A percentile compares a stretch with the other conserved stretches of the same genome.
These are phyloP conservation scores for Trifolium fragiferum DNA, from an alignment of 306 rosid species.

Conservation along the genomic window DNA sequence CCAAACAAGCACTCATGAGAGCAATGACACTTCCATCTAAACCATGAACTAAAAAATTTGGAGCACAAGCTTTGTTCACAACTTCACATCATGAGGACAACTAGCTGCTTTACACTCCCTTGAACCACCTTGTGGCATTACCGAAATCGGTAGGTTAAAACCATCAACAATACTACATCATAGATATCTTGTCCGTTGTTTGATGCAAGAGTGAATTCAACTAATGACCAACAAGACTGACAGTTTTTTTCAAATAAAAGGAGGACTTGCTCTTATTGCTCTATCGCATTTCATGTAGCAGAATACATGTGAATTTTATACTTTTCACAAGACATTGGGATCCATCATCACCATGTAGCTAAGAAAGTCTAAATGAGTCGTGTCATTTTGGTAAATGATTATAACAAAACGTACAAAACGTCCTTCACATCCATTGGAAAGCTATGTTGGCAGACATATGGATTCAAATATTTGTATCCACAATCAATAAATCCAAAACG, in stretches of 20 bases:
- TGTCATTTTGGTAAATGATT: too few relatives aligned
- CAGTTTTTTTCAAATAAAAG: too few relatives aligned
- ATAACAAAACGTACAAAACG: too few relatives aligned
- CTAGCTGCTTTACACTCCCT: neutral
- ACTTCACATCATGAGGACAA: constrained; percentile 41
- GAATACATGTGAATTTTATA: constrained; percentile 35
- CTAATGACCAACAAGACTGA: neutral
- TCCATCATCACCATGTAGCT: too few relatives aligned
- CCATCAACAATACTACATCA: constrained; percentile 52
- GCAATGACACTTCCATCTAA: constrained; percentile 47
- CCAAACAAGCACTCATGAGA: constrained; percentile 53
- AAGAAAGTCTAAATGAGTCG: too few relatives aligned
- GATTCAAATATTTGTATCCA: too few relatives aligned
- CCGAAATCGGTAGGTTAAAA: constrained; percentile 40
- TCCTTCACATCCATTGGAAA: too few relatives aligned
- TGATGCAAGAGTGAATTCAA: constrained; percentile 40
- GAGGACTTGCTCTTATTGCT: too few relatives aligned
- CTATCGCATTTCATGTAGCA: too few relatives aligned
- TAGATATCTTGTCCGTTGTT: constrained; percentile 45
- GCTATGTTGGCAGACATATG: too few relatives aligned
- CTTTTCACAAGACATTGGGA: too few relatives aligned
- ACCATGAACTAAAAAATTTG: constrained; percentile 25
- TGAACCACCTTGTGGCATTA: constrained; percentile 39
- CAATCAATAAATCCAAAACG: too few relatives aligned
- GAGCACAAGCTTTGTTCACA: constrained; percentile 41